Evolutionary conservation across 768 basidiomycete species (phyloP), one percentile per base, ranked within the genome.

Genomic region (Lepiota venenata): DNA sequence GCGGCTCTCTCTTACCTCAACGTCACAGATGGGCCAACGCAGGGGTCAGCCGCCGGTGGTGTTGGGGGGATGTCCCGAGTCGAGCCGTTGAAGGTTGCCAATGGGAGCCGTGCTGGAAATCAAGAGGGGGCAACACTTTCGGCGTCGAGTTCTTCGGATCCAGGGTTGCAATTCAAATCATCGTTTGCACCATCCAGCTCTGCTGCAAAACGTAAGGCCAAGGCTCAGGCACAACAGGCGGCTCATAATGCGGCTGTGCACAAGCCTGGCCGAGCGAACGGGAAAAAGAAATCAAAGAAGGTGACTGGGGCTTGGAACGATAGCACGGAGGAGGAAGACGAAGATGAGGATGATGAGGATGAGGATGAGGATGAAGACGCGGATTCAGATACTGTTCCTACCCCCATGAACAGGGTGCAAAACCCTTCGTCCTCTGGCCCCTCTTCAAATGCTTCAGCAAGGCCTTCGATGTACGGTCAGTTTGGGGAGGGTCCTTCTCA

Each of bases 121-220:
- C 38, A 56, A 12, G 47, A 53, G 37, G 18, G 47, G 36, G 35
- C 51, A 38, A 22, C 47, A 16, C 43, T 15, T 15, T 52, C 55
- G n/a, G 22, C 50, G 20, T 47, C 55, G 29, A 46, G 45, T 27
- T 35, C 43, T 4, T 53, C 48, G 38, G 27, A 52, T 15, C 32
- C 53, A 7, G 44, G 47, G 22, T 25, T 40, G 1, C 80, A 82
- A 50, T 88, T 80, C 71, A 84, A 83, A 50, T 95, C 93, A 0
- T 93, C 95, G 3, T 98, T 98, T 65, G 90, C 93, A 0, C 87
- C 87, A 1, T 91, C 88, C 15, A 88, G 82, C 63, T 83, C 87
- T 58, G 93, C 93, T 37, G 83, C 84, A 18, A 87, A 98, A 64
- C 80, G 96, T 50, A 88, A 89, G 61, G 88, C 90, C 7, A 91